phyloP scores from a whole-genome alignment of 208 protist species.

The Leishmania turanica region DNA sequence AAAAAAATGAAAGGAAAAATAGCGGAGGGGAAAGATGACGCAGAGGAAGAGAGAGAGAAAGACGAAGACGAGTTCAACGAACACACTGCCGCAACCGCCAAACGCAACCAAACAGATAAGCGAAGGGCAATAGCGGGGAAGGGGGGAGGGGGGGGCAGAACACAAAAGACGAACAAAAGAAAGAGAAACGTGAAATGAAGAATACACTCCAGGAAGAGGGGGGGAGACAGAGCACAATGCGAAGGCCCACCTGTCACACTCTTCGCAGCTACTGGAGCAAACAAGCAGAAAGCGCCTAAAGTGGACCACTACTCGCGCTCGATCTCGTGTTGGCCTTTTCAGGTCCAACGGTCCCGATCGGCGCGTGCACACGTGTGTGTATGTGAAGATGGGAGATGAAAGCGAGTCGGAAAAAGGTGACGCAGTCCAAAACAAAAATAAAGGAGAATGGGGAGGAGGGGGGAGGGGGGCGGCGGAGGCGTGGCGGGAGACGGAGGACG shows the following conservation, averaged over 20 bases:
- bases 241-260: not conserved
- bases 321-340: not conserved
- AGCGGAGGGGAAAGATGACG: not conserved
- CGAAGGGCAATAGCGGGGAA: not conserved
- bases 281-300: not conserved
- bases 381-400: not conserved
- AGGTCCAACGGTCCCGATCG: not conserved
- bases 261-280: not conserved
- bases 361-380: not conserved
- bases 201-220: not conserved
- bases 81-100: not conserved
- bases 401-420: not conserved
- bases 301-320: not conserved
- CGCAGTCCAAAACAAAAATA: not conserved
- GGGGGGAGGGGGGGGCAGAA: not conserved
- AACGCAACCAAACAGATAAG: not conserved
- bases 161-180: not conserved
- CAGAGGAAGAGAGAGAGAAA: not conserved
- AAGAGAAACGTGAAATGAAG: not conserved
- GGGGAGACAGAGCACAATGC: not conserved
- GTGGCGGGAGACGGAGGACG: too few species aligned
- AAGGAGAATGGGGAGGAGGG: not conserved
- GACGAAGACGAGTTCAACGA: not conserved
- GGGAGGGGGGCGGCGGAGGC: not conserved
- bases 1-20: not conserved